Base-by-base conservation (phyloP, 805 yeast genomes). In the Saccharomycopsis amapae region DNA sequence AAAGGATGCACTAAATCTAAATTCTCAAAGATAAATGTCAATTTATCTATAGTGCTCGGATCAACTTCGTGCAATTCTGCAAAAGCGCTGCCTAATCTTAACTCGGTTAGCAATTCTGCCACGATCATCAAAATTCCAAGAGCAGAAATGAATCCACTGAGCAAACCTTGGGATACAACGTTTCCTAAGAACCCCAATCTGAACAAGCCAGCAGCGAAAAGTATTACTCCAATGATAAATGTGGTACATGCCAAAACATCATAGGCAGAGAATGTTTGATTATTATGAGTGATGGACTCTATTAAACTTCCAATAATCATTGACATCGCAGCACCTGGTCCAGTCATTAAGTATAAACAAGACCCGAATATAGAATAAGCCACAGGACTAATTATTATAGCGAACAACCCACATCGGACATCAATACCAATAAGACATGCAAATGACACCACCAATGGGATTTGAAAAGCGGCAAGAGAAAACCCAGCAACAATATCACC, bases 261-360 rank as follows among this genome's bases (percentile, higher is more conserved):
- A 52, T 78, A 80, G 26, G 78, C 68, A 0, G 77, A 66, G 37
- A 66, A 64, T 7, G 75, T 54, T 22, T 57, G 54, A 6, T 55
- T 65, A 49, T 65, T 64, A 54, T 65, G 76, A 17, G 64, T 68
- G n/a, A 23, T 12, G 4, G 17, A 6, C n/a, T 7, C 18, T 33
- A 33, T n/a, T 0, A 81, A 76, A 54, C 82, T 88, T 2, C 96
- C 96, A 25, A 84, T 78, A 13, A 88, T 79, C 55, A 89, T 67
- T 0, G 95, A 84, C 6, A 86, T 78, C 0, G 95, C 89, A 15
- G 93, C 89, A 60, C 87, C 94, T 0, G 96, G 96, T 0, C 96
- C 96, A 15, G 86, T 93, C 28, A 87, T 78, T 80, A 87, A 75
- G 48, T 79, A 81, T 0, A 95, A 95, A 1, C 86, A 93, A 0